Evolutionary conservation across 2,329 filamentous ascomycete genomes (phyloP).

Genomic region (Trichoderma pleuroti): DNA sequence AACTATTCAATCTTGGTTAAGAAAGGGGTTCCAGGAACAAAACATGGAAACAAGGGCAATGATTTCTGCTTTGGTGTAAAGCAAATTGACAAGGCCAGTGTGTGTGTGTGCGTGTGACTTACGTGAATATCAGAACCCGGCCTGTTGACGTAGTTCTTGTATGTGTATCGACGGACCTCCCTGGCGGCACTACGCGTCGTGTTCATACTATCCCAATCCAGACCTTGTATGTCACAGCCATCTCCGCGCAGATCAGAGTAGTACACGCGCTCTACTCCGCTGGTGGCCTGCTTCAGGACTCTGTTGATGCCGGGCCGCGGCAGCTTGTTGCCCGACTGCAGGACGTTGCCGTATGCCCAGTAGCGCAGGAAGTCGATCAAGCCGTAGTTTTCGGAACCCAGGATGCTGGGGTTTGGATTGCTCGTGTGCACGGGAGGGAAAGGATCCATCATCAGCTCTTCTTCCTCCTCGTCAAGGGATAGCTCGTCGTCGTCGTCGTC

Average conservation of each 20-base stretch:
- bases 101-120: not conserved
- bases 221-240: slow-evolving; percentile 54
- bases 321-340: slow-evolving; percentile 20
- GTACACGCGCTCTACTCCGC: slow-evolving; percentile 26
- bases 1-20: not conserved
- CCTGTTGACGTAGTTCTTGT: slow-evolving; percentile 58
- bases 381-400: slow-evolving; percentile 49
- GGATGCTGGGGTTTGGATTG: slow-evolving; percentile 35
- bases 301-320: slow-evolving; percentile 29
- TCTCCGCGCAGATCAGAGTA: slow-evolving; percentile 54
- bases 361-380: slow-evolving; percentile 48
- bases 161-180: slow-evolving; percentile 44
- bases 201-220: slow-evolving; percentile 54
- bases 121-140: slow-evolving; percentile 41
- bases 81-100: not conserved
- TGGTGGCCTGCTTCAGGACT: slow-evolving; percentile 32
- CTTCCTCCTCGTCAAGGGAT: slow-evolving; percentile 11
- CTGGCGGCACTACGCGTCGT: slow-evolving; percentile 50
- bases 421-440: slow-evolving; percentile 27
- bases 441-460: not conserved
- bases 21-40: not conserved
- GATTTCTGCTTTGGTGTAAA: not conserved
- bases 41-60: not conserved
- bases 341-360: slow-evolving; percentile 39
- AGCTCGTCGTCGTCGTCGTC: not conserved